A percentile compares a stretch with the other conserved stretches of the same genome.
Conservation (phyloP, 2,329 filamentous ascomycete genomes). For the Phoma sp. region DNA sequence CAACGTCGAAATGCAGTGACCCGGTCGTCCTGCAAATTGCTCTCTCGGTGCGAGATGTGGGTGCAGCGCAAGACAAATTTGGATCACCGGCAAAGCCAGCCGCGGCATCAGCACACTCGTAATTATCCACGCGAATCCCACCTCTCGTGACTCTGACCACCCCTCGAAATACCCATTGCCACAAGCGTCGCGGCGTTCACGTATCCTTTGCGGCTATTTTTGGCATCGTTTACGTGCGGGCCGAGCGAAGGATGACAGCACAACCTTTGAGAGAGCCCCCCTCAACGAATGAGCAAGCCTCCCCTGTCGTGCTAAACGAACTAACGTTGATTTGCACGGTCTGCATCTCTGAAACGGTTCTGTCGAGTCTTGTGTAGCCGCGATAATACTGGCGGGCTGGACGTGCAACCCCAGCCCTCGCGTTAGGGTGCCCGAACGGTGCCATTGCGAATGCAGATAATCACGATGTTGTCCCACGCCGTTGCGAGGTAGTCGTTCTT, state of each 20-base stretch:
- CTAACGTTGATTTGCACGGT: constrained; percentile 29
- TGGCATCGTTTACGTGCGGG: constrained; percentile 1
- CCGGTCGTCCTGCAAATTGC: background rate
- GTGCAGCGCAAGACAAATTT: constrained; percentile 11
- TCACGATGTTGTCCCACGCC: constrained; percentile 30
- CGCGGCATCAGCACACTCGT: constrained; percentile 16
- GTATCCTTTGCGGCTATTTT: constrained; percentile 14
- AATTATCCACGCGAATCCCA: constrained; percentile 12
- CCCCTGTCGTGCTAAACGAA: constrained; percentile 30
- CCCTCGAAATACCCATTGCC: constrained; percentile 18
- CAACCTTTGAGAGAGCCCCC: constrained; percentile 24
- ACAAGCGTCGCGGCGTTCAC: constrained; percentile 25
- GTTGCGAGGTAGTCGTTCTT: constrained; percentile 25
- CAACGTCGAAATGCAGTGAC: constrained; percentile 5
- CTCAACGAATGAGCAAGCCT: constrained; percentile 33
- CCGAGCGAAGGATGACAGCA: constrained; percentile 17
- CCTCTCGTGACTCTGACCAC: constrained; percentile 18
- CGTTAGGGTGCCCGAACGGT: constrained; percentile 23
- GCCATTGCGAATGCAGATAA: constrained; percentile 32
- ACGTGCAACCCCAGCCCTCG: constrained; percentile 29
- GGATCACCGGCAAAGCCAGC: constrained; percentile 13
- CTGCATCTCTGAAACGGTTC: constrained; percentile 33
- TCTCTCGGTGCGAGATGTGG: constrained; percentile 1
- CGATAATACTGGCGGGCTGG: constrained; percentile 25
- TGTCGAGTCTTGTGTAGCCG: constrained; percentile 27